These are phyloP conservation scores for Tritrichomonas musculus DNA, from an alignment of 208 protist species.

Conservation along the genomic window DNA sequence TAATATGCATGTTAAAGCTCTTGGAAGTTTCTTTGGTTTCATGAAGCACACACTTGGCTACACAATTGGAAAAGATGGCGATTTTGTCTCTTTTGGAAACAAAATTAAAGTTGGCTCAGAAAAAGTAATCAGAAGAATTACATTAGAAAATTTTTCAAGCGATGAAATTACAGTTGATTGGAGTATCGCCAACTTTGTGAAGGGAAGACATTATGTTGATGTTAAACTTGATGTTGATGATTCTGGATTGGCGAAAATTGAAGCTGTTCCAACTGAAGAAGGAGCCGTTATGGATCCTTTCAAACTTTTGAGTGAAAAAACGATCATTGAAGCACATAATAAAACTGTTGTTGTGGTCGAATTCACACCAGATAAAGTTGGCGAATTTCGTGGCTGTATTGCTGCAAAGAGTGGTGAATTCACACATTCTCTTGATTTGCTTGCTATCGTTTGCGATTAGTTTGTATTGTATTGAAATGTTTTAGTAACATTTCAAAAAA, in stretches of 20 bases:
- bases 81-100: background rate
- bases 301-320: background rate
- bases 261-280: background rate
- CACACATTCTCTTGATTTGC: background rate
- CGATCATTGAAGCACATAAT: background rate
- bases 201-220: background rate
- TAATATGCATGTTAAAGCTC: conserved; percentile 14
- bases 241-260: background rate
- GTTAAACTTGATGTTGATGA: background rate
- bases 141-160: background rate
- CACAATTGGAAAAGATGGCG: background rate
- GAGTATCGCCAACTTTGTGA: background rate
- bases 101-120: background rate
- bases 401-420: conserved; percentile 27
- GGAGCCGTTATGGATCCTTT: background rate
- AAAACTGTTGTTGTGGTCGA: background rate
- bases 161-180: background rate
- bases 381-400: background rate
- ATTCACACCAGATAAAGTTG: background rate
- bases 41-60: conserved; percentile 19
- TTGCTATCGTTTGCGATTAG: too few species aligned
- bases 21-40: conserved; percentile 18
- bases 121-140: background rate
- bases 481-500: too few species aligned
- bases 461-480: too few species aligned